Evolutionary conservation across 176 grass and related monocot species (phyloP).

Genomic region (Saccharum officinarum): DNA sequence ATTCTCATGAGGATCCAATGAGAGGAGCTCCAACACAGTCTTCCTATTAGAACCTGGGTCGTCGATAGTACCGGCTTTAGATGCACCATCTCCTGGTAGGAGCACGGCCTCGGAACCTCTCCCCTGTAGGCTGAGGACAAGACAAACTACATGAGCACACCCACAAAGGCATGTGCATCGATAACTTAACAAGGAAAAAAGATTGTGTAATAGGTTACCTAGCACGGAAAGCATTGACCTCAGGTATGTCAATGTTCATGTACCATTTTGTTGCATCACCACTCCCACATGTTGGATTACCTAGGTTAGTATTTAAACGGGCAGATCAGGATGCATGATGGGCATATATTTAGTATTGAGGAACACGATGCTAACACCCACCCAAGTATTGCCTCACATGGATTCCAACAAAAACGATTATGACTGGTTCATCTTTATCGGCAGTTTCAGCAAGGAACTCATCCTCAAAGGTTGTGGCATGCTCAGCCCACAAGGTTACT

Average conservation of each 20-base stretch:
- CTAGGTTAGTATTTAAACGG: background rate
- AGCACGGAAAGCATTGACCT: background rate
- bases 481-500: background rate
- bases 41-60: background rate
- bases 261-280: slow-evolving; percentile 9
- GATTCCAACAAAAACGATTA: background rate
- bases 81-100: background rate
- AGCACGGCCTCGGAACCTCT: background rate
- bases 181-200: too few relatives aligned
- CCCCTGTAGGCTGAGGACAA: background rate
- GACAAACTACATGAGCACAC: background rate
- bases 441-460: background rate
- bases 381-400: background rate
- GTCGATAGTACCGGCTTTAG: background rate
- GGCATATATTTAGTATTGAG: too few relatives aligned
- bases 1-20: background rate
- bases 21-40: background rate
- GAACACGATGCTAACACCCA: background rate
- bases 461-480: background rate
- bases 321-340: too few relatives aligned
- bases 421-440: background rate
- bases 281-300: background rate
- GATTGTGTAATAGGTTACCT: background rate
- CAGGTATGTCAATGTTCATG: background rate
- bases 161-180: too few relatives aligned